Conservation (phyloP, 1,284 basidiomycete species). For the Rhodotorula glutinis region DNA sequence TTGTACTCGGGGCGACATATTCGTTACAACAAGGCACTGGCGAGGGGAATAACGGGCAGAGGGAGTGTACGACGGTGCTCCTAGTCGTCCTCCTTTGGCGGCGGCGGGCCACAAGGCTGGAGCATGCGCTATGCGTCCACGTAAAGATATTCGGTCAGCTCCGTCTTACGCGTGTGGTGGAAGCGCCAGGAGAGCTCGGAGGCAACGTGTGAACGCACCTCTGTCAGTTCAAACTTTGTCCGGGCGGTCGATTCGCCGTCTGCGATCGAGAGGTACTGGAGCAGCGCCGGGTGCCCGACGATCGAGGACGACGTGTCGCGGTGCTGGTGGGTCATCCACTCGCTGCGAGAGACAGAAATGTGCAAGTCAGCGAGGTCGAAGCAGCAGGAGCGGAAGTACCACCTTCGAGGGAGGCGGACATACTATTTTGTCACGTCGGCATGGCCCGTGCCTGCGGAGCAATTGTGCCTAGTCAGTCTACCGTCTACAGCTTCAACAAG, state of each 20-base stretch:
- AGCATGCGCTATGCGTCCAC: conserved; percentile 81
- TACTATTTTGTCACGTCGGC: conserved; percentile 92
- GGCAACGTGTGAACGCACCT: too few species aligned
- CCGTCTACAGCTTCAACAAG: too few species aligned
- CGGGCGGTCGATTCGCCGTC: conserved; percentile 88
- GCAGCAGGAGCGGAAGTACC: not conserved
- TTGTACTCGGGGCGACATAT: too few species aligned
- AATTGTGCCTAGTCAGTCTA: not conserved
- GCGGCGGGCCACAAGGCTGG: conserved; percentile 92
- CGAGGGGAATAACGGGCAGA: not conserved
- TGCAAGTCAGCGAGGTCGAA: not conserved
- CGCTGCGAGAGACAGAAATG: conserved; percentile 56
- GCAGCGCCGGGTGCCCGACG: conserved; percentile 80
- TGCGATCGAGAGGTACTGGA: conserved; percentile 83
- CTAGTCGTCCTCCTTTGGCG: conserved; percentile 72
- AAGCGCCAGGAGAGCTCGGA: too few species aligned
- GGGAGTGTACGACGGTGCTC: too few species aligned
- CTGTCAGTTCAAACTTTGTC: conserved; percentile 90
- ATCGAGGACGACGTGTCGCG: conserved; percentile 90
- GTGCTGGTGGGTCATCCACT: conserved; percentile 97
- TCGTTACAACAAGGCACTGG: not conserved
- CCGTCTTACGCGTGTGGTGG: too few species aligned
- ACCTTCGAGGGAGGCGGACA: conserved; percentile 47
- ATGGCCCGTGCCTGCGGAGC: conserved; percentile 60
- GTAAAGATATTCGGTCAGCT: too few species aligned